Base-by-base conservation (phyloP, 257 asterid genomes). In the Nicotiana tomentosiformis region DNA sequence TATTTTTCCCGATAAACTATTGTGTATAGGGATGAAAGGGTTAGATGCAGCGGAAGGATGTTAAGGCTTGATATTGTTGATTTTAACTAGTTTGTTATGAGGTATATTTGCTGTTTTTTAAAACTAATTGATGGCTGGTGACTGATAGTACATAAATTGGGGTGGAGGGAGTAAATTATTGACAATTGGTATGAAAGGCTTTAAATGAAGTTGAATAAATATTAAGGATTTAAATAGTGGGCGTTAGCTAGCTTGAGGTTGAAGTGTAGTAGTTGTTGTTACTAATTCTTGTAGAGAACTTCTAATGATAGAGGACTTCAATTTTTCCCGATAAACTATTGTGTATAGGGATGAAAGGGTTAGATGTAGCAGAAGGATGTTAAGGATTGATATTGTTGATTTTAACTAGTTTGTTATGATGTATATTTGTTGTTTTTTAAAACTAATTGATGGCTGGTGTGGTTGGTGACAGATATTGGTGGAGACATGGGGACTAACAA, bases 401-500 rank as follows among this genome's bases (percentile, higher is more conserved):
- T 37, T 68, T 68, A 68, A 53, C 33, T 39, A 10, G 78, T 43
- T 39, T 70, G 58, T 10, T n/a, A 1, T 72, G 61, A 46, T 23
- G 39, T 72, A 15, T 72, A 46, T 7, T 23, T 72, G 60, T 23
- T 6, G 20, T 46, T 72, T 43, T 74, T 74, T 11, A 53, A 56
- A 56, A 15, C 1, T 1, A 46, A 58, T 32, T 55, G 57, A 46
- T 67, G 78, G 49, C 7, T 78, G 66, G 81, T 65, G 15, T 8
- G 3, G 37, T 77, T 85, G 83, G 43, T 74, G 55, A 76, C 86
- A 91, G 90, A 83, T 91, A 67, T 20, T 20, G 82, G 86, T 88
- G 84, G 89, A 88, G 85, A 90, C 95, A 61, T 93, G 95, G 97
- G 95, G 94, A 4, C 82, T 87, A 39, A 83, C 88, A 49, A 76